A percentile compares a stretch with the other conserved stretches of the same genome.
These are phyloP conservation scores for Botrytis sinoallii DNA, from an alignment of 2,329 filamentous ascomycete species.

Conservation along the genomic window DNA sequence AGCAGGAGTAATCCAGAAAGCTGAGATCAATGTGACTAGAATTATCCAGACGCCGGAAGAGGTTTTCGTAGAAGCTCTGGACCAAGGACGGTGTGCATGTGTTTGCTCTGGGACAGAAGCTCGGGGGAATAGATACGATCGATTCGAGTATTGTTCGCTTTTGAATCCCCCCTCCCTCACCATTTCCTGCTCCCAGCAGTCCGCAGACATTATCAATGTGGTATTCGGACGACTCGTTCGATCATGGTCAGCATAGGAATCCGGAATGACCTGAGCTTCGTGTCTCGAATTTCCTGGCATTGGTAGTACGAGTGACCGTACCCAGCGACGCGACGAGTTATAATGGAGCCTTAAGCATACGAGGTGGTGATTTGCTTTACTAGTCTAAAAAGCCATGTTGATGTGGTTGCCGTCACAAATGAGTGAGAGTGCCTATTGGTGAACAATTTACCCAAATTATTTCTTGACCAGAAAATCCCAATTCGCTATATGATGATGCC, in stretches of 20 bases:
- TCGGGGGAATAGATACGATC: background rate
- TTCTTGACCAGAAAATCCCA: background rate
- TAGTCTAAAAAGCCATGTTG: constrained; percentile 32
- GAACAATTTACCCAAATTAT: background rate
- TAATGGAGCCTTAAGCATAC: constrained; percentile 26
- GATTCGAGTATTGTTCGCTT: background rate
- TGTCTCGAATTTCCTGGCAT: constrained; percentile 32
- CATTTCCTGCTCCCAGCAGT: constrained; percentile 23
- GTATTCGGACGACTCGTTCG: constrained; percentile 17
- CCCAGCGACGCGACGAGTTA: constrained; percentile 30
- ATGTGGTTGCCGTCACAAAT: constrained; percentile 22
- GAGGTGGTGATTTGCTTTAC: constrained; percentile 21
- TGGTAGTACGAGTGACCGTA: constrained; percentile 24
- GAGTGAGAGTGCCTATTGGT: constrained; percentile 1
- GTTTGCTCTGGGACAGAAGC: background rate
- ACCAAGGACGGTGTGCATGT: background rate
- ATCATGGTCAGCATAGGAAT: constrained; percentile 30
- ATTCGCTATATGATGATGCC: constrained; percentile 13
- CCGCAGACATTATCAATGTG: constrained; percentile 30
- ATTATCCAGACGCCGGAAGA: constrained; percentile 23
- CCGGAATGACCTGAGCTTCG: constrained; percentile 27
- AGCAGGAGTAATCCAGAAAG: constrained; percentile 41
- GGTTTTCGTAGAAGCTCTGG: background rate
- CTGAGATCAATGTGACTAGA: constrained; percentile 29
- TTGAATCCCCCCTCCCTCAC: background rate